phyloP scores from a whole-genome alignment of 306 rosid genomes.

The Morella rubra region DNA sequence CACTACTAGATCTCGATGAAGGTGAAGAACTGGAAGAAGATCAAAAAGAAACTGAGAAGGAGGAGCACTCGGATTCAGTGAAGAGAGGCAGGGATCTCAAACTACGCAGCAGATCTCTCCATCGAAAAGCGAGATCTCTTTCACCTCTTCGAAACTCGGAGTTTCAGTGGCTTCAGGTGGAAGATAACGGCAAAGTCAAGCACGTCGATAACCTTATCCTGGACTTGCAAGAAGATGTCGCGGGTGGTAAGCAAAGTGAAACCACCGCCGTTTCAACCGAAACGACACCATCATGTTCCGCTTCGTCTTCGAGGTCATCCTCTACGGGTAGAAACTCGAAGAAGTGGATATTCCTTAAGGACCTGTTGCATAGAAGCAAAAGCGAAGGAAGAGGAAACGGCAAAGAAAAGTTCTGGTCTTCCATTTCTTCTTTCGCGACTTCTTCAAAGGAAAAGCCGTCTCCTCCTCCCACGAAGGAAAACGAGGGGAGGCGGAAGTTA shows the following conservation, averaged over 20 bases:
- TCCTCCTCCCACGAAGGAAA: neutral
- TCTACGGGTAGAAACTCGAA: constrained; percentile 31
- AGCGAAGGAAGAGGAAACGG: constrained; percentile 35
- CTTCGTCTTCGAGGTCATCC: constrained; percentile 37
- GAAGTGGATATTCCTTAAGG: constrained; percentile 38
- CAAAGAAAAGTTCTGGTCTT: constrained; percentile 22
- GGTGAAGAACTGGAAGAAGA: neutral
- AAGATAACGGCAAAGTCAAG: neutral
- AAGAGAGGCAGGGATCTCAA: constrained; percentile 2
- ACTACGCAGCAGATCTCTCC: neutral
- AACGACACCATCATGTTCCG: constrained; percentile 21
- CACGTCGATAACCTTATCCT: neutral
- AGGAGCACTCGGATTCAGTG: neutral
- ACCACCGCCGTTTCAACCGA: neutral
- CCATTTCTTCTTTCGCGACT: constrained; percentile 5
- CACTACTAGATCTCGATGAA: neutral
- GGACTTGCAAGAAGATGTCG: no score
- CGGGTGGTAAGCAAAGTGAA: neutral
- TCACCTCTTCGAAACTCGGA: neutral
- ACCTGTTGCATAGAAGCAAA: constrained; percentile 30
- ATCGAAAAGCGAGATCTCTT: neutral
- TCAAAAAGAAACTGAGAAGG: neutral
- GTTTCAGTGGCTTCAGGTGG: neutral
- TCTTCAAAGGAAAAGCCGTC: constrained; percentile 23
- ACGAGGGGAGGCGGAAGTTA: constrained; percentile 11